Percentiles rank a stretch among this genome's conserved stretches.
Evolutionary conservation across 805 yeast genomes (phyloP).

Genomic region (Metahyphopichia silvanorum): DNA sequence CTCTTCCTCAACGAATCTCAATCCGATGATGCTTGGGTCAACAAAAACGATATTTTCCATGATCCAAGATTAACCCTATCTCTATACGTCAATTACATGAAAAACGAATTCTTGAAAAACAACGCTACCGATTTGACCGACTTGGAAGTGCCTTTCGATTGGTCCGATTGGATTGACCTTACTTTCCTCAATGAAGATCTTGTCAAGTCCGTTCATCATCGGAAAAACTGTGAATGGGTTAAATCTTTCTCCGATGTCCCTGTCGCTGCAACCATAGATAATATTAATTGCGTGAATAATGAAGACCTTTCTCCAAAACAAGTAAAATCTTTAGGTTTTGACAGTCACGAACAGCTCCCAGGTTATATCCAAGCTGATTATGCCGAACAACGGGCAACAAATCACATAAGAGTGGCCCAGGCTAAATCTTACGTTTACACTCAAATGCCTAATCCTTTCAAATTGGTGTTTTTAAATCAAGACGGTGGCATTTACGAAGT

Average conservation of each 20-base stretch:
- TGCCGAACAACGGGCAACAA: constrained; percentile 7
- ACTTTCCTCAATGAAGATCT: constrained; percentile 12
- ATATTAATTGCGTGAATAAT: constrained; percentile 15
- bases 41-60: constrained; percentile 11
- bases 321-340: constrained; percentile 17
- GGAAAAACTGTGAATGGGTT: constrained; percentile 15
- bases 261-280: constrained; percentile 6
- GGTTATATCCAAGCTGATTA: constrained; percentile 17
- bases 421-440: constrained; percentile 13
- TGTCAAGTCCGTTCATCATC: constrained; percentile 7
- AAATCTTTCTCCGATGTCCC: constrained; percentile 6
- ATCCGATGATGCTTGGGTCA: constrained; percentile 11
- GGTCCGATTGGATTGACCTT: constrained; percentile 29
- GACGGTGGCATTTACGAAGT: constrained; percentile 17
- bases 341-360: constrained; percentile 22
- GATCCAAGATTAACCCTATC: constrained; percentile 20
- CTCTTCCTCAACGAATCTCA: constrained; percentile 11
- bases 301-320: constrained; percentile 14
- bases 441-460: constrained; percentile 13
- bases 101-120: background rate
- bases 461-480: constrained; percentile 11
- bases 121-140: background rate
- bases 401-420: constrained; percentile 10
- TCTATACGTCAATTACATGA: constrained; percentile 14
- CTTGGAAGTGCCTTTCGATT: constrained; percentile 22